Evolutionary conservation across 139 green algal genomes (phyloP).

Genomic region (Chlamydomonas sp.): DNA sequence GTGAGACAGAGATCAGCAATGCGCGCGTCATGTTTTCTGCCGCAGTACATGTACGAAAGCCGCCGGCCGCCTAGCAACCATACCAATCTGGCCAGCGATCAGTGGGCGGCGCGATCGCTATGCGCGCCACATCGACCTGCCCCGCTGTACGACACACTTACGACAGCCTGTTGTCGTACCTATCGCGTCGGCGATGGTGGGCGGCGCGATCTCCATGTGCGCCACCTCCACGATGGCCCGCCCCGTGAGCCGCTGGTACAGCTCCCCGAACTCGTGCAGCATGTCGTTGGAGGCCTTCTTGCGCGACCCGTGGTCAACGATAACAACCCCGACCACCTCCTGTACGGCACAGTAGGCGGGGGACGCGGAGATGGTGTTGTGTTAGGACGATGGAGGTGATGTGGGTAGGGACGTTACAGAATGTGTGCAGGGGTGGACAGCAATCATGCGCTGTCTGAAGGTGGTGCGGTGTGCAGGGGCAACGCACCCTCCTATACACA

Average conservation of each 20-base stretch:
- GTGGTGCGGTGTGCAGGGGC: no score
- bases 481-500: no score
- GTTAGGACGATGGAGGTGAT: no score
- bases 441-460: no score
- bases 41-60: no score
- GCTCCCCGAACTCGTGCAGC: slow-evolving; percentile 80
- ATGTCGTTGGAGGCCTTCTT: slow-evolving; percentile 82
- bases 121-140: not conserved
- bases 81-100: not conserved
- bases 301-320: slow-evolving; percentile 93
- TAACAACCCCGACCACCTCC: slow-evolving; percentile 71
- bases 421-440: no score
- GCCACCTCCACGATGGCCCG: slow-evolving; percentile 77
- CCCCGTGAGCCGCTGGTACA: slow-evolving; percentile 73
- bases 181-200: slow-evolving; percentile 83
- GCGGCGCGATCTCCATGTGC: slow-evolving; percentile 92
- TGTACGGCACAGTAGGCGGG: not conserved
- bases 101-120: not conserved
- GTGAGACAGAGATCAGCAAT: no score
- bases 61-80: no score
- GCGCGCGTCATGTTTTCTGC: no score
- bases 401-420: no score
- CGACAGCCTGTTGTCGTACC: slow-evolving; percentile 12
- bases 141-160: not conserved
- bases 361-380: not conserved